Conservation (phyloP, 75 land plant species). For the Chamaecyparis obtusa region DNA sequence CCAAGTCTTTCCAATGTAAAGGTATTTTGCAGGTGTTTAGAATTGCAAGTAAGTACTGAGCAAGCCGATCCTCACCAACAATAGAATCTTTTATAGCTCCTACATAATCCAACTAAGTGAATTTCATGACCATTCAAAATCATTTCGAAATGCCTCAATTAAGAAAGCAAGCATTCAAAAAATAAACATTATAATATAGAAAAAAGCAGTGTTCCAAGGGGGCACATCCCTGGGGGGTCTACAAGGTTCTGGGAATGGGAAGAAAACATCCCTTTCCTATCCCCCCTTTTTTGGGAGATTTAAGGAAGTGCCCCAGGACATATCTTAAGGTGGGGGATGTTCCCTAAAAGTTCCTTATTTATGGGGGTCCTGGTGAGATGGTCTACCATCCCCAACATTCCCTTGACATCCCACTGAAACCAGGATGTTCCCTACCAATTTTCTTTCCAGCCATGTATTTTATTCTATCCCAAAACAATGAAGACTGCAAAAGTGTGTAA, state of each 20-base stretch:
- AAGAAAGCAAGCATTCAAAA: background rate
- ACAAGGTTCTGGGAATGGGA: background rate
- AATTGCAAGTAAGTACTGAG: conserved; percentile 70
- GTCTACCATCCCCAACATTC: too few species aligned
- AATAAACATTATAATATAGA: background rate
- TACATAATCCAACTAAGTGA: conserved; percentile 12
- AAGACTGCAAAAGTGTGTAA: too few species aligned
- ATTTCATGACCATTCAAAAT: background rate
- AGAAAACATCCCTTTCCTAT: background rate
- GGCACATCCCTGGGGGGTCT: too few species aligned
- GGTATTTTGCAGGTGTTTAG: conserved; percentile 67
- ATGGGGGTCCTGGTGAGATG: too few species aligned
- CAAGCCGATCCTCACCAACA: conserved; percentile 94
- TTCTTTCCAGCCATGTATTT: too few species aligned
- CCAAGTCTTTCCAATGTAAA: conserved; percentile 56
- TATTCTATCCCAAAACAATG: too few species aligned
- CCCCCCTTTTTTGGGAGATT: background rate
- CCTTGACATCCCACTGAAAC: too few species aligned
- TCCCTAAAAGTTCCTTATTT: too few species aligned
- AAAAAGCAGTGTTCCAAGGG: background rate
- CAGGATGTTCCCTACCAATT: too few species aligned
- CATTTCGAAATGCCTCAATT: background rate
- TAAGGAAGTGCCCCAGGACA: too few species aligned
- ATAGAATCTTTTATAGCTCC: conserved; percentile 95
- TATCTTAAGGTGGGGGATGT: too few species aligned